Evolutionary conservation across 2,329 filamentous ascomycete species (phyloP), one percentile per base, ranked within the genome.

Genomic region (Talaromyces atroroseus): DNA sequence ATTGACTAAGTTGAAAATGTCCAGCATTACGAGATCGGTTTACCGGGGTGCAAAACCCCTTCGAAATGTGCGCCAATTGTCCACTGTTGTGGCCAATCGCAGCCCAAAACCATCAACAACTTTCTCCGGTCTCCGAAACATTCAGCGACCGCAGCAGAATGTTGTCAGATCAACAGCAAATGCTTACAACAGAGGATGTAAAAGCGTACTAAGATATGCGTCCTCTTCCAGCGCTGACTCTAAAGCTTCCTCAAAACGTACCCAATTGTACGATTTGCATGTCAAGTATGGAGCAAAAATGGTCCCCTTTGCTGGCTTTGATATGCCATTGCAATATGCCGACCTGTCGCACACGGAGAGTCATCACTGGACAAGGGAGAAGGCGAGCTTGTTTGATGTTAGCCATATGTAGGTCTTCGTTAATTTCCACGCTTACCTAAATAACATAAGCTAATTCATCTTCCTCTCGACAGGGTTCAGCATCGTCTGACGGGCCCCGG

Each of bases 371-470:
- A 97, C 94, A 16, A 85, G 94, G 54, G 81, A 85, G 65, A 88
- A 92, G 73, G 88, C 90, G 57, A 96, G 91, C 61, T 77, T 99
- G 61, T 99, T 99, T 69, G 94, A 99, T 73, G 94, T 97, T 54
- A 88, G 88, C 71, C 94, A 97, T 77, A 97, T 97, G 92, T 91
- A 87, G 61, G 74, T 68, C 16, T 44, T 21, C 42, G 8, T 32
- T 14, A 7, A n/a, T 36, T n/a, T 12, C 8, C 5, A 6, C 20
- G n/a, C 11, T 20, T 20, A 42, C 5, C 38, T 16, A 10, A 5
- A n/a, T 14, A 49, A 56, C 44, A 52, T 58, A 34, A n/a, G 21
- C 24, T 44, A 34, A 45, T n/a, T n/a, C n/a, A n/a, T 47, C 23
- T 32, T 29, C 34, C 18, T 32, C 10, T 40, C 14, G 49, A 24